Percentiles rank a stretch among this genome's conserved stretches.
phyloP scores from a whole-genome alignment of 306 rosid species.

The Prunus padus region DNA sequence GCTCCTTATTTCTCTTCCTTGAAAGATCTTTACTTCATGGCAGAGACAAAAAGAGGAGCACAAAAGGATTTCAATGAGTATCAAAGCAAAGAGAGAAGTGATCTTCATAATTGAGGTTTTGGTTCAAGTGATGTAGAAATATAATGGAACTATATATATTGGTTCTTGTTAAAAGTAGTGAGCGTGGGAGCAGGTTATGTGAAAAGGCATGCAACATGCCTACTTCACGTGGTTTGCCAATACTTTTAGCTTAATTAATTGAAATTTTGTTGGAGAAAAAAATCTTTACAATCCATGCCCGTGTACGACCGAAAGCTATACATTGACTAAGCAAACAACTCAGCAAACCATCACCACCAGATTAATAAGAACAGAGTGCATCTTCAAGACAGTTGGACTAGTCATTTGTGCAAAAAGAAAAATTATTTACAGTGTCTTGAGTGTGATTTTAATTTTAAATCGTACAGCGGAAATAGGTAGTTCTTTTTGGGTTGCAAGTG shows the following conservation, averaged over 20 bases:
- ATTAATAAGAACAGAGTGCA: background rate
- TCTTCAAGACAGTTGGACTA: background rate
- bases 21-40: constrained; percentile 20
- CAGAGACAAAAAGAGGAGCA: constrained; percentile 38
- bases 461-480: background rate
- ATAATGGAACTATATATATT: background rate
- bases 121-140: constrained; percentile 14
- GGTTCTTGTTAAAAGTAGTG: constrained; percentile 16
- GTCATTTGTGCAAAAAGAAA: background rate
- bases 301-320: constrained; percentile 1
- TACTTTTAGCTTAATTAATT: constrained; percentile 16
- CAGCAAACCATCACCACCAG: background rate
- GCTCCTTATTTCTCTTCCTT: constrained; percentile 34
- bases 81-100: constrained; percentile 36
- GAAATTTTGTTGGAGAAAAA: background rate
- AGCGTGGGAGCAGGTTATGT: constrained; percentile 46
- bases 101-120: constrained; percentile 33
- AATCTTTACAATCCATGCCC: background rate
- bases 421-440: background rate
- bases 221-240: constrained; percentile 54
- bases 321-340: background rate
- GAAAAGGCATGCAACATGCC: constrained; percentile 33
- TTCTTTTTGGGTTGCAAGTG: background rate
- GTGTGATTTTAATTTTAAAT: background rate
- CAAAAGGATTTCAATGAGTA: constrained; percentile 40